Evolutionary conservation across 805 yeast species (phyloP), one percentile per base, ranked within the genome.

Genomic region (Lipomyces kockii): DNA sequence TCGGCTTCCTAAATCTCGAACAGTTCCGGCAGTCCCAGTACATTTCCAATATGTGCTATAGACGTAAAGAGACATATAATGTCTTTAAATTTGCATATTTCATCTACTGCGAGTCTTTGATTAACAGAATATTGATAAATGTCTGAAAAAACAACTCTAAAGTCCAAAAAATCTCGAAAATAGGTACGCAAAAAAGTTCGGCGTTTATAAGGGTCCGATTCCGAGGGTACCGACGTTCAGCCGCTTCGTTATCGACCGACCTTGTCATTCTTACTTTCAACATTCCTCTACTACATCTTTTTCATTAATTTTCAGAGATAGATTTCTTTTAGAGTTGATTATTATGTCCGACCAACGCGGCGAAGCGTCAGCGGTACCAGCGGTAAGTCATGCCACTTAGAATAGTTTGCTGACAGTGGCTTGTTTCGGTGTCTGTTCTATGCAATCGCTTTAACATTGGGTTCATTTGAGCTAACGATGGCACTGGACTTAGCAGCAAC

Each of bases 401-500:
- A 9, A 6, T 14, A 43, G 11, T 12, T 43, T 43, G 49, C 12
- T 43, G 49, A 37, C 49, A 17, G 2, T 0, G 49, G 49, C 49
- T 43, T 17, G 7, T 43, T 12, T 43, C 43, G 59, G 17, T n/a
- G 3, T 32, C 43, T 43, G 49, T 14, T 17, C 39, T 11, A 37
- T 37, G 39, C 4, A 37, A 37, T 14, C 49, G 49, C 49, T 17
- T 14, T 17, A 39, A 32, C 22, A n/a, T n/a, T 8, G 57, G 29
- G 43, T 37, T 17, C 20, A 5, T 43, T 43, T 43, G 49, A 17
- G 22, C 49, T 43, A 17, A 43, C 9, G 49, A 5, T 43, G 49
- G 9, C 9, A 8, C 22, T 17, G 49, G 22, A 43, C 20, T 11
- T 32, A 64, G 69, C 49, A 65, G 37, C 75, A 76, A 64, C 66